Percentiles rank a stretch among this genome's conserved stretches.
These are phyloP conservation scores for Wickerhamomyces kurtzmanii DNA, from an alignment of 805 yeast genomes.

Conservation along the genomic window DNA sequence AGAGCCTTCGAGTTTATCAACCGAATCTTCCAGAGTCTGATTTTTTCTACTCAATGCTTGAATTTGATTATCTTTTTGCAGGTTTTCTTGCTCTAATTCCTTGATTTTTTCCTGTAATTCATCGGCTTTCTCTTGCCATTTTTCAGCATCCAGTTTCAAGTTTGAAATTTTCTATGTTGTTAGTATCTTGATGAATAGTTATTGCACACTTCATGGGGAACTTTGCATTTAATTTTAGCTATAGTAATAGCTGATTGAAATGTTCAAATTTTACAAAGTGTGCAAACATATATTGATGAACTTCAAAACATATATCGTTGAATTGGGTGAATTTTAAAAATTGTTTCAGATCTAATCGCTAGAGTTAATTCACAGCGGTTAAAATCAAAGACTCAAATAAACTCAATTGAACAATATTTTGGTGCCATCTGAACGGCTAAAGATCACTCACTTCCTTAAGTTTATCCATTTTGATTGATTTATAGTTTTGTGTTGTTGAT, in stretches of 20 bases:
- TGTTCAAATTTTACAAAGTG: no score
- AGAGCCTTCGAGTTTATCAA: conserved; percentile 64
- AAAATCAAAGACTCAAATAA: no score
- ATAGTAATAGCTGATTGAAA: no score
- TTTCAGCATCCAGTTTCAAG: conserved; percentile 90
- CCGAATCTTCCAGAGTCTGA: conserved; percentile 74
- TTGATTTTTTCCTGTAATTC: conserved; percentile 74
- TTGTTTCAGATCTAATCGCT: no score
- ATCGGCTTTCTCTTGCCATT: conserved; percentile 96
- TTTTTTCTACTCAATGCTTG: conserved; percentile 89
- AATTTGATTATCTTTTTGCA: conserved; percentile 92
- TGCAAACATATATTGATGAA: no score
- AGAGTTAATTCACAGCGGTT: no score
- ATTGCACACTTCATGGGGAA: neutral
- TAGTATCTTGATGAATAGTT: conserved; percentile 3
- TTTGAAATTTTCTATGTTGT: conserved; percentile 63
- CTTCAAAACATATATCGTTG: no score
- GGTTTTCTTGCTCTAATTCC: conserved; percentile 83
- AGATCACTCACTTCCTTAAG: conserved; percentile 36
- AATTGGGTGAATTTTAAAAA: no score
- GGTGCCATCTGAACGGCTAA: neutral
- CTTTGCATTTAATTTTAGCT: no score
- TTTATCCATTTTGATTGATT: conserved; percentile 30
- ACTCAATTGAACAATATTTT: neutral
- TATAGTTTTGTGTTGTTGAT: neutral